These are phyloP conservation scores for Acanthamoeba castellanii DNA, from an alignment of 208 protist genomes.

Conservation along the genomic window DNA sequence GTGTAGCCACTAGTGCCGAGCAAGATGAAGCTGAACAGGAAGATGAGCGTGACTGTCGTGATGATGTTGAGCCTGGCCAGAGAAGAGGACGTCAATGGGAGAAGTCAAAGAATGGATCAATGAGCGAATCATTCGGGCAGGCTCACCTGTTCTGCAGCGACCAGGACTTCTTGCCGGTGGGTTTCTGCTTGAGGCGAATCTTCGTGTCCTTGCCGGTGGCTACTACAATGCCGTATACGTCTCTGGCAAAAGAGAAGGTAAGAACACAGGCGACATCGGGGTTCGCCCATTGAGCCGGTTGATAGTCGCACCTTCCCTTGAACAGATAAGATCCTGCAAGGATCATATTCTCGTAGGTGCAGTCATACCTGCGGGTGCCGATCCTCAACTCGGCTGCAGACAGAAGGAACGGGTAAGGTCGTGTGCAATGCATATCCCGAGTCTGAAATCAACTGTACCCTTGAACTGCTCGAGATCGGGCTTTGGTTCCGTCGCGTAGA, in stretches of 20 bases:
- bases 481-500: constrained; percentile 59
- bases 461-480: constrained; percentile 73
- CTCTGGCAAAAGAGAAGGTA: background rate
- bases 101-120: background rate
- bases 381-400: constrained; percentile 43
- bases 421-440: background rate
- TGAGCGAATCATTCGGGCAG: background rate
- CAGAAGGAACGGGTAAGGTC: background rate
- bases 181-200: constrained; percentile 75
- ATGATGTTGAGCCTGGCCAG: constrained; percentile 63
- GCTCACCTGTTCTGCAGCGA: constrained; percentile 67
- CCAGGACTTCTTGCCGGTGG: constrained; percentile 58
- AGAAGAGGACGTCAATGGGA: background rate
- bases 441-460: background rate
- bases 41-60: constrained; percentile 65
- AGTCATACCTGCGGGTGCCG: constrained; percentile 58
- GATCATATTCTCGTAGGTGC: constrained; percentile 70
- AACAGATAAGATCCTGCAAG: constrained; percentile 71
- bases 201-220: constrained; percentile 75
- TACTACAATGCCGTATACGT: constrained; percentile 71
- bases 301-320: constrained; percentile 36
- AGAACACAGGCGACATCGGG: too few relatives aligned
- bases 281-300: background rate
- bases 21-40: constrained; percentile 71
- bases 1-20: constrained; percentile 60